These are phyloP conservation scores for Platanthera guangdongensis DNA, from an alignment of 106 monocot species.

Conservation along the genomic window DNA sequence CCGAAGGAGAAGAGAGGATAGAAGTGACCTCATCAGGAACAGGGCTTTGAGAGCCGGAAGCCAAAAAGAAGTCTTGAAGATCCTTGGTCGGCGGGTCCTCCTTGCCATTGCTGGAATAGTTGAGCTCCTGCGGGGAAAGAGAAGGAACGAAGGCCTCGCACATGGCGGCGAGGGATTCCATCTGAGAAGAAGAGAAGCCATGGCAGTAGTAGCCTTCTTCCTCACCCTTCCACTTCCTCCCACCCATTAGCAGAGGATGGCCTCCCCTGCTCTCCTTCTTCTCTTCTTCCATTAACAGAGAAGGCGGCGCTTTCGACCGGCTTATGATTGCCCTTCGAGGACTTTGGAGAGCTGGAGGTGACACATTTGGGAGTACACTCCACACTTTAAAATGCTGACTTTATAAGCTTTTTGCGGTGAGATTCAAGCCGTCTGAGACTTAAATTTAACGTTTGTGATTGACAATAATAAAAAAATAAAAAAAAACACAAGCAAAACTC, in stretches of 20 bases:
- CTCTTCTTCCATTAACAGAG: not conserved
- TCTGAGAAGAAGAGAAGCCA: conserved; percentile 48
- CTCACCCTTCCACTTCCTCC: not conserved
- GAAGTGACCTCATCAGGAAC: conserved; percentile 61
- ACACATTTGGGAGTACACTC: no score
- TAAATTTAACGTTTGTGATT: no score
- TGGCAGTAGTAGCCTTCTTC: conserved; percentile 25
- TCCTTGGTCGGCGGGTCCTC: conserved; percentile 35
- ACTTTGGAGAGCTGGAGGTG: no score
- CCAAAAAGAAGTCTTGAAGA: conserved; percentile 42
- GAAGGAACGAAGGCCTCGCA: conserved; percentile 69
- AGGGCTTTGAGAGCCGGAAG: conserved; percentile 38
- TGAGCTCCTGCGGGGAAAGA: conserved; percentile 21
- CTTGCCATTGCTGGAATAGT: conserved; percentile 17
- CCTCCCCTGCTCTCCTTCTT: conserved; percentile 13
- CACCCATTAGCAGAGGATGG: conserved; percentile 58
- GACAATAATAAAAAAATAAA: no score
- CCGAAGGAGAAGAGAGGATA: no score
- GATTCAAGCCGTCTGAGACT: no score
- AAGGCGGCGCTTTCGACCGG: no score
- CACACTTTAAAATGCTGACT: no score
- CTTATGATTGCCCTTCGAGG: no score
- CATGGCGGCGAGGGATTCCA: conserved; percentile 50
- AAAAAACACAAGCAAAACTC: no score
- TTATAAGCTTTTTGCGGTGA: no score